Conservation (phyloP, 2,329 filamentous ascomycete genomes). For the Colletotrichum karsti region DNA sequence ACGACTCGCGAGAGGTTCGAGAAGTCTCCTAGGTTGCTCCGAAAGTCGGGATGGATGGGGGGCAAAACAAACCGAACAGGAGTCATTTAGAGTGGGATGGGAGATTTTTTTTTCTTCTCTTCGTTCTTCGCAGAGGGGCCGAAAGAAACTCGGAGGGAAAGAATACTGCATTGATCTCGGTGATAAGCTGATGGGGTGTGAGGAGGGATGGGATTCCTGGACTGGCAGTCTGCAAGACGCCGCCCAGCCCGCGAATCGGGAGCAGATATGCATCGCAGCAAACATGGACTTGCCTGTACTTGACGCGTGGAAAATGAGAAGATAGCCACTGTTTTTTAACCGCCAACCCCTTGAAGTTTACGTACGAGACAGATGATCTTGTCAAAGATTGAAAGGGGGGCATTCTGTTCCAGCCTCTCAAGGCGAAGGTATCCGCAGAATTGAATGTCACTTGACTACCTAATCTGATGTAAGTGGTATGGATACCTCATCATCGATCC, state of each 20-base stretch:
- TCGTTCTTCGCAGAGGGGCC: neutral
- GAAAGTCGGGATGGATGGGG: constrained; percentile 19
- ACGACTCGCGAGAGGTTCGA: constrained; percentile 19
- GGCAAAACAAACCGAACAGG: constrained; percentile 2
- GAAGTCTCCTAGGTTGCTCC: constrained; percentile 18
- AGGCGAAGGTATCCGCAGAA: neutral
- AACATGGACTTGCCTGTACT: constrained; percentile 21
- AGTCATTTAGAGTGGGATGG: constrained; percentile 6
- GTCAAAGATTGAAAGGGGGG: neutral
- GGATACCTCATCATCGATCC: neutral
- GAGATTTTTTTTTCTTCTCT: neutral
- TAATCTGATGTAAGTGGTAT: neutral
- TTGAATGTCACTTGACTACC: neutral
- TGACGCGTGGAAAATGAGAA: neutral
- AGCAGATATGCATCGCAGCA: constrained; percentile 1
- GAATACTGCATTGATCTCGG: constrained; percentile 26
- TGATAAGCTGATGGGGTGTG: constrained; percentile 19
- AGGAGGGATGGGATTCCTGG: constrained; percentile 15
- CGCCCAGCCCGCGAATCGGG: neutral
- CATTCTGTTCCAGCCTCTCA: neutral
- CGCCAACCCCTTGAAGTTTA: neutral
- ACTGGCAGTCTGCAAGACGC: neutral
- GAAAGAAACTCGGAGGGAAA: constrained; percentile 10
- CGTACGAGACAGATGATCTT: constrained; percentile 3
- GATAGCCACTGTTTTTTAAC: neutral